phyloP scores from a whole-genome alignment of 192 early-diverging fungal genomes.

The Coemansia sp. region DNA sequence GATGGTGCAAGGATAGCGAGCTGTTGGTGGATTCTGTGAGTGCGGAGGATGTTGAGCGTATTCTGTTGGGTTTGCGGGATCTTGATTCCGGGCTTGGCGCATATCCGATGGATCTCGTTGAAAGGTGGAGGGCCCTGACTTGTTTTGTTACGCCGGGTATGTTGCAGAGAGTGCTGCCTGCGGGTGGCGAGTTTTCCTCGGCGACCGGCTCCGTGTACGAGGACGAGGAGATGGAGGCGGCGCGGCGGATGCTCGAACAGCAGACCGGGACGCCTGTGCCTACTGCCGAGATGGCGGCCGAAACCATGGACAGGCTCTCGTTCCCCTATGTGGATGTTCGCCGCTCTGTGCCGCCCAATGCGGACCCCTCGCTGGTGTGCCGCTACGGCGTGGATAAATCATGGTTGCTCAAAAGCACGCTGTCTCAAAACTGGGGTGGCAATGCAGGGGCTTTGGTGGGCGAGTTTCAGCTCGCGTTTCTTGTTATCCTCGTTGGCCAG shows the following conservation, averaged over 20 bases:
- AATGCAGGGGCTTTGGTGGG: slow-evolving; percentile 59
- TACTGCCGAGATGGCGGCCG: neutral
- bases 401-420: slow-evolving; percentile 61
- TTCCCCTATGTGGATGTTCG: slow-evolving; percentile 81
- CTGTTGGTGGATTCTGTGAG: slow-evolving; percentile 62
- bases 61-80: slow-evolving; percentile 67
- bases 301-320: slow-evolving; percentile 19
- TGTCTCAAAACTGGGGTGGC: slow-evolving; percentile 17
- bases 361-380: slow-evolving; percentile 64
- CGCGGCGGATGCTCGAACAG: slow-evolving; percentile 10
- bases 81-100: slow-evolving; percentile 79
- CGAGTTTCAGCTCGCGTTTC: slow-evolving; percentile 81
- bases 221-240: slow-evolving; percentile 58
- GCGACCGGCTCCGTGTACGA: slow-evolving; percentile 58
- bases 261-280: neutral
- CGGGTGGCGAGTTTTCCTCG: slow-evolving; percentile 37
- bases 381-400: slow-evolving; percentile 87
- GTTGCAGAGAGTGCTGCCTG: slow-evolving; percentile 54
- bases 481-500: slow-evolving; percentile 74
- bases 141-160: slow-evolving; percentile 60
- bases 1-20: slow-evolving; percentile 78
- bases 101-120: slow-evolving; percentile 69
- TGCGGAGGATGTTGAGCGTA: slow-evolving; percentile 60
- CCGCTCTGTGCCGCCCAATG: slow-evolving; percentile 75
- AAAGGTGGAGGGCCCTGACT: slow-evolving; percentile 77